Conservation (phyloP, 176 grass and related monocot genomes). For the Luzula sylvatica region DNA sequence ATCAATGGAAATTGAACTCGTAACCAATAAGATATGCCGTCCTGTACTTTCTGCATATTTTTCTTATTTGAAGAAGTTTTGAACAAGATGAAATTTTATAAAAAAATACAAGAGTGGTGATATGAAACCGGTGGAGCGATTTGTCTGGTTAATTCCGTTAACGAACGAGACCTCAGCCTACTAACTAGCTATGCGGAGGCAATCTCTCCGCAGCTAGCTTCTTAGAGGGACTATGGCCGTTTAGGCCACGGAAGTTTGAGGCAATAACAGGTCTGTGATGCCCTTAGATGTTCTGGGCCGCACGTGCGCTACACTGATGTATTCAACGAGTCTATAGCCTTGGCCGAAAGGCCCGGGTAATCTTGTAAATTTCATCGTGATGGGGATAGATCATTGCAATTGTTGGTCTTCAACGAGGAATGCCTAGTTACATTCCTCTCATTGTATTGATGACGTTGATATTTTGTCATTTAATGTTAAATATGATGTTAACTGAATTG, state of each 20-base stretch:
- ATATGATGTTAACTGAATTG: too few species aligned
- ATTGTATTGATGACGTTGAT: too few species aligned
- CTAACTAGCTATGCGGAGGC: constrained; percentile 37
- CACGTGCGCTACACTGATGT: constrained; percentile 22
- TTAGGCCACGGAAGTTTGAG: constrained; percentile 33
- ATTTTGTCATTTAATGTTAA: too few species aligned
- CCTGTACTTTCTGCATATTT: too few species aligned
- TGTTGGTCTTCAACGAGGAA: constrained; percentile 47
- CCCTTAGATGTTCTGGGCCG: constrained; percentile 36
- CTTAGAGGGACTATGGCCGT: constrained; percentile 32
- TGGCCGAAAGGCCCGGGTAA: constrained; percentile 16
- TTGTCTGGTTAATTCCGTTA: constrained; percentile 43
- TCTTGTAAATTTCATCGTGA: constrained; percentile 57
- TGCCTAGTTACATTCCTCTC: too few species aligned
- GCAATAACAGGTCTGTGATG: constrained; percentile 39
- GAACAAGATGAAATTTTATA: too few species aligned
- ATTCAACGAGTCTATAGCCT: constrained; percentile 21
- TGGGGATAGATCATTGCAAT: constrained; percentile 58
- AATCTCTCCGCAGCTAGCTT: constrained; percentile 20
- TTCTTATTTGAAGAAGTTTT: too few species aligned
- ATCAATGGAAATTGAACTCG: too few species aligned
- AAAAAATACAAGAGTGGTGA: too few species aligned
- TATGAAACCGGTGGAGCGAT: too few species aligned
- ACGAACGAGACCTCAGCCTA: constrained; percentile 43
- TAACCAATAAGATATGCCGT: too few species aligned